phyloP scores from a whole-genome alignment of 768 basidiomycete genomes.

The Calocybe indica region DNA sequence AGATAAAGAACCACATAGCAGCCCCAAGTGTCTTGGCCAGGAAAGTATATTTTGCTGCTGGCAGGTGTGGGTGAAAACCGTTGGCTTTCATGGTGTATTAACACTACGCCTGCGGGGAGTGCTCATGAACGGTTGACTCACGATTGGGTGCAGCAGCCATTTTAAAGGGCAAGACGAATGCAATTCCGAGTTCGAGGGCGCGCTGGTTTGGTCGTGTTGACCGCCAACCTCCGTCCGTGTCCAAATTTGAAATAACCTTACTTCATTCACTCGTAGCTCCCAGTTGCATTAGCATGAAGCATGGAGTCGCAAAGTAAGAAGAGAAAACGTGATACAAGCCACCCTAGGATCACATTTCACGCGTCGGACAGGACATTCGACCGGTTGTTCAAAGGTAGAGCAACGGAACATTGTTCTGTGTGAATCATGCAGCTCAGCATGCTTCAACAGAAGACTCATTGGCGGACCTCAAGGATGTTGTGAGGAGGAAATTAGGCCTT shows the following conservation, averaged over 20 bases:
- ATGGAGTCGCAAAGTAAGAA: slow-evolving; percentile 18
- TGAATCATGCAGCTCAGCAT: background rate
- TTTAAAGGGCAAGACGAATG: background rate
- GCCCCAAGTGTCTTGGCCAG: slow-evolving; percentile 85
- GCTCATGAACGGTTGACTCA: slow-evolving; percentile 12
- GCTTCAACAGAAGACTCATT: slow-evolving; percentile 50
- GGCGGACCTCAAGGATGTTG: slow-evolving; percentile 47
- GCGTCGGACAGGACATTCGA: slow-evolving; percentile 40
- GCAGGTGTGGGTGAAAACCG: slow-evolving; percentile 88
- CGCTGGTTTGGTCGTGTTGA: background rate
- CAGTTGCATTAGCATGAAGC: no score
- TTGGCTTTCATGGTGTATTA: slow-evolving; percentile 32
- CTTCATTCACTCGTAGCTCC: background rate
- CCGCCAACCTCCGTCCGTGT: background rate
- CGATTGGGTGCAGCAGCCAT: slow-evolving; percentile 28
- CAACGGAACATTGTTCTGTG: background rate
- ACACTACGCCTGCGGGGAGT: slow-evolving; percentile 2
- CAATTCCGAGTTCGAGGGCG: no score
- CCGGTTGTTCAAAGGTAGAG: slow-evolving; percentile 46
- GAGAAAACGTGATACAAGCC: slow-evolving; percentile 34
- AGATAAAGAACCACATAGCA: slow-evolving; percentile 98
- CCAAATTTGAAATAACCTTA: background rate
- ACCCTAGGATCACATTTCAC: slow-evolving; percentile 40
- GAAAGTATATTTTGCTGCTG: slow-evolving; percentile 69
- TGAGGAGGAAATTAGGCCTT: slow-evolving; percentile 58